Conservation (phyloP, 1,284 basidiomycete genomes). For the Puccinia coronata region DNA sequence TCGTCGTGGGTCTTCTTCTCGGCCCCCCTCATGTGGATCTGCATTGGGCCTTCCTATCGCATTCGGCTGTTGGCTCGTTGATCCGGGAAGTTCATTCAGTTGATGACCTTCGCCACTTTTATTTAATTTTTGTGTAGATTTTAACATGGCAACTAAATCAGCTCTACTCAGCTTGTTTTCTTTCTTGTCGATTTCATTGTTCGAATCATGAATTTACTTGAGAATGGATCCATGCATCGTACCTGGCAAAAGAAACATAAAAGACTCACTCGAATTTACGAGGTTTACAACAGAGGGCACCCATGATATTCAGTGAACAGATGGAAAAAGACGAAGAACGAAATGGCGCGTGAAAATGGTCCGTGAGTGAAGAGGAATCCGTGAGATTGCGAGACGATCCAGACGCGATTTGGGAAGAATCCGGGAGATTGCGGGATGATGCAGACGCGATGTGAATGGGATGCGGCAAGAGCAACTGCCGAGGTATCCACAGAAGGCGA, state of each 20-base stretch:
- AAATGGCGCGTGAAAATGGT: neutral
- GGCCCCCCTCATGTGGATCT: neutral
- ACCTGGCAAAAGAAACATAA: neutral
- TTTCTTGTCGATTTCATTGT: neutral
- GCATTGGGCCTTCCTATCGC: neutral
- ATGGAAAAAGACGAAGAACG: neutral
- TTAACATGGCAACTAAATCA: neutral
- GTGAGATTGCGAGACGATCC: neutral
- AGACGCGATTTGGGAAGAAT: neutral
- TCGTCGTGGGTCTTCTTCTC: neutral
- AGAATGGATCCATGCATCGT: neutral
- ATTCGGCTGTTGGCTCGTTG: neutral
- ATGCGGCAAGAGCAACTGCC: neutral
- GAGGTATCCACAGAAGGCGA: too few species aligned
- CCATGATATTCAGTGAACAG: neutral
- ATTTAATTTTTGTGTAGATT: neutral
- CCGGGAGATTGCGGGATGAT: neutral
- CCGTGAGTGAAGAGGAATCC: too few species aligned
- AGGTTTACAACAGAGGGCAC: slow-evolving; percentile 8
- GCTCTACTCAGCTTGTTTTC: neutral
- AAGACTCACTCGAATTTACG: slow-evolving; percentile 16
- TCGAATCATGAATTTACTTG: neutral
- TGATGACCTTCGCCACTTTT: slow-evolving; percentile 26
- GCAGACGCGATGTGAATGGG: neutral
- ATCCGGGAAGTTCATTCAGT: slow-evolving; percentile 1